Evolutionary conservation across 192 early-diverging fungal genomes (phyloP).

Genomic region (Rhizophagus prolifer): DNA sequence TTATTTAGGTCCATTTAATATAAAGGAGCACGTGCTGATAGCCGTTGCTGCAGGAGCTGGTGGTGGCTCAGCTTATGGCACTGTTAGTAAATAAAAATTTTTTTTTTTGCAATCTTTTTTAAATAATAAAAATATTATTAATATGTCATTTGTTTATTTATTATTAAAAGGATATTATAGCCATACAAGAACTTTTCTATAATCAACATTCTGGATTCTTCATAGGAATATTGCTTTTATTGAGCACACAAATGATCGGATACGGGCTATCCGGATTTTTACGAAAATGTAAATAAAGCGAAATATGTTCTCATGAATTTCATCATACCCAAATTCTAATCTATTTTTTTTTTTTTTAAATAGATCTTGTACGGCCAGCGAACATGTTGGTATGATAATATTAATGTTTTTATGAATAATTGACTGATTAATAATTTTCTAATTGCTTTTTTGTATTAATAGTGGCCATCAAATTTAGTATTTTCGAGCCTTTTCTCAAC

Average conservation of each 20-base stretch:
- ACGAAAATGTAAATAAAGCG: constrained; percentile 40
- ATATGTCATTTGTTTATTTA: background rate
- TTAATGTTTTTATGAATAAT: background rate
- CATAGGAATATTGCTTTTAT: constrained; percentile 52
- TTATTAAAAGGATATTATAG: constrained; percentile 11
- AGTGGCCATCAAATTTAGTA: constrained; percentile 81
- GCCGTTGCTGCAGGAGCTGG: constrained; percentile 54
- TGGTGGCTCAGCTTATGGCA: constrained; percentile 50
- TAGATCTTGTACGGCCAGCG: constrained; percentile 26
- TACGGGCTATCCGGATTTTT: constrained; percentile 75
- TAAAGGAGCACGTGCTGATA: constrained; percentile 70
- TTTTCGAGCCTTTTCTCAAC: constrained; percentile 56
- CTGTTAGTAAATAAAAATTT: background rate
- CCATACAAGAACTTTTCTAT: constrained; percentile 60
- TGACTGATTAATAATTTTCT: constrained; percentile 65
- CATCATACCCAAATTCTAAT: background rate
- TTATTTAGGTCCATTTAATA: constrained; percentile 49
- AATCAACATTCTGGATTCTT: constrained; percentile 53
- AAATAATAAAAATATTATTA: background rate
- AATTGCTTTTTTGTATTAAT: constrained; percentile 68
- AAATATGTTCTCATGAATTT: background rate
- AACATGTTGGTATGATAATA: constrained; percentile 23
- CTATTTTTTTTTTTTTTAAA: background rate
- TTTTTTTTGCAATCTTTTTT: background rate
- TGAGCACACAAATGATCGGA: constrained; percentile 61